Percentiles rank a stretch among this genome's conserved stretches.
These are phyloP conservation scores for Acacia pycnantha DNA, from an alignment of 331 rosid genomes.

Conservation along the genomic window DNA sequence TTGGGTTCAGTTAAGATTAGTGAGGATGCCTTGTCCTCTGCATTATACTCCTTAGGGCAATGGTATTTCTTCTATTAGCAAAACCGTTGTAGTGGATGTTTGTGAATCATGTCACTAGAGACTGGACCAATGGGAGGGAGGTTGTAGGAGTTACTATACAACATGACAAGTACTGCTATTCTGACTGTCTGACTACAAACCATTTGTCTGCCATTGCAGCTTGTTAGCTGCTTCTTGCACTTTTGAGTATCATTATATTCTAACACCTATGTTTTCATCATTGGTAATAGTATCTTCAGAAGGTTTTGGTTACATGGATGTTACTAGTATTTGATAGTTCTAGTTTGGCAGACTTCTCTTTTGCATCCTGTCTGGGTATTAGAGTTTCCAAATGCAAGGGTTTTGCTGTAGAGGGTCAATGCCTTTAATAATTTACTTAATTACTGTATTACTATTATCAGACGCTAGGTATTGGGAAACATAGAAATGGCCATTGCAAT, in stretches of 20 bases:
- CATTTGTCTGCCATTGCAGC: slow-evolving; percentile 1
- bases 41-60: neutral
- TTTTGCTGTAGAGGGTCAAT: neutral
- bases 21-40: neutral
- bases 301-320: neutral
- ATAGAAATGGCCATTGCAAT: neutral
- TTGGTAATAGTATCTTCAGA: neutral
- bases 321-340: neutral
- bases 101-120: neutral
- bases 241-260: neutral
- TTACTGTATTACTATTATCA: neutral
- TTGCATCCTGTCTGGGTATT: neutral
- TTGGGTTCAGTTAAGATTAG: neutral
- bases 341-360: neutral
- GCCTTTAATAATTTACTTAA: neutral
- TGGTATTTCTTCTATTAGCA: neutral
- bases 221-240: neutral
- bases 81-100: neutral
- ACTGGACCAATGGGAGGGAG: neutral
- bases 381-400: neutral
- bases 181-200: neutral
- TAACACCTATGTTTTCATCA: neutral
- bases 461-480: neutral
- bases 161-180: neutral
- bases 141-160: neutral